Base-by-base conservation (phyloP, 129 eudicot species). In the Scalesia atractyloides region DNA sequence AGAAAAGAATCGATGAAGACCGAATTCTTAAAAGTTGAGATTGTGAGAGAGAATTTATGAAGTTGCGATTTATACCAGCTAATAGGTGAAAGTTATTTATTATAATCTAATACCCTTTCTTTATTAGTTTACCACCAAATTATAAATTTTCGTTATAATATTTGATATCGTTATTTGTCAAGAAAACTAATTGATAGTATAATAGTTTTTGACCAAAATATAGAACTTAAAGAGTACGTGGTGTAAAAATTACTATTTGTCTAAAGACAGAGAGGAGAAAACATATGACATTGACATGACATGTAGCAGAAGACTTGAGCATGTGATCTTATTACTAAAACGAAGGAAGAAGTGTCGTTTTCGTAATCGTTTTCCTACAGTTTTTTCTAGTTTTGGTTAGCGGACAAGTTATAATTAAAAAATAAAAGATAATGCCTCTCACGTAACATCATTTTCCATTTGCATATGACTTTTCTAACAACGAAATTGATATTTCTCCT, bases 311-410 rank as follows among this genome's bases (percentile, higher is more conserved):
- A 44, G 26, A 66, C 71, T 66, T 16, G 16, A 20, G 47, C 71
- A 66, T 66, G 71, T 66, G 71, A 66, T 66, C 56, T 44, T 66
- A 44, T 66, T 66, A 46, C 71, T 19, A 46, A 24, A 66, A 66
- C 7, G 41, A 66, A 66, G 56, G 30, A 66, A 18, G 71, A 66
- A 66, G 47, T 66, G 71, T 66, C 57, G 12, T 37, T 66, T 44
- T 66, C 71, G 15, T 46, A 48, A 66, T 46, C 33, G 49, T 48
- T 66, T 66, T 13, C 56, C 33, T 46, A 44, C 71, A 66, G 39
- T 44, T 1, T 41, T 37, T 66, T 46, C 71, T 66, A 66, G 71
- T 66, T 66, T 44, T 14, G 57, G 71, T 66, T 66, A 44, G 41
- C 56, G 56, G 12, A 66, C 41, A 66, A 66, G 22, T 19, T 66